Evolutionary conservation across 2,329 filamentous ascomycete genomes (phyloP), one percentile per base, ranked within the genome.

Genomic region (Polychaeton citri): DNA sequence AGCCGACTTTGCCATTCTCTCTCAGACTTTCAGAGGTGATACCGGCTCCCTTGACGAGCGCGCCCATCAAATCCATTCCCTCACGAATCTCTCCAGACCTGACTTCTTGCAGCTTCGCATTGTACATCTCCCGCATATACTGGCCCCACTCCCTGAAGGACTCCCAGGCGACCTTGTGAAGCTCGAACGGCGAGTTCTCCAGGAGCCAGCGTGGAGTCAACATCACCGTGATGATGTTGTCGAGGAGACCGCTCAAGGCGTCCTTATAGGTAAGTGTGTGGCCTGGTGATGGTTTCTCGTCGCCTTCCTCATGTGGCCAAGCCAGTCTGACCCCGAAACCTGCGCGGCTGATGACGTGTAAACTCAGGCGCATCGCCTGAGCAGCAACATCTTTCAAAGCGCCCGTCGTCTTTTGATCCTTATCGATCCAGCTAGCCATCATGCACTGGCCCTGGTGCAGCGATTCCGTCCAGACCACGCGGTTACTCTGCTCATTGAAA

Each of bases 401-500:
- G 28, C 44, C 41, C 40, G 63, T 63, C 5, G 50, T 60, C 36
- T 52, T 43, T 3, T 58, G 58, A 21, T 62, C 54, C 4, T 55
- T 48, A 1, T 60, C 63, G 4, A 70, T 58, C 75, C 77, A 82
- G 33, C 66, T 63, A 21, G 58, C 53, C 19, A 81, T 49, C 70
- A 83, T 70, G 9, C 69, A 67, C 41, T 70, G 61, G 0, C 79
- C 71, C 60, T 87, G 81, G 38, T 65, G 60, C 37, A 80, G 62
- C 1, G 71, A 67, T 52, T 82, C 76, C 6, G 60, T 61, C 56
- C 77, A 83, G 2, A 81, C 75, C 18, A 81, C 54, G 10, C 68
- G 65, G 38, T 82, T 78, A 54, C 84, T 87, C 59, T 71, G 76
- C 61, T 88, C 82, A 38, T 79, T 83, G 57, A 88, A 87, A 3